Base-by-base conservation (phyloP, 441 rosid species). In the Hura crepitans region DNA sequence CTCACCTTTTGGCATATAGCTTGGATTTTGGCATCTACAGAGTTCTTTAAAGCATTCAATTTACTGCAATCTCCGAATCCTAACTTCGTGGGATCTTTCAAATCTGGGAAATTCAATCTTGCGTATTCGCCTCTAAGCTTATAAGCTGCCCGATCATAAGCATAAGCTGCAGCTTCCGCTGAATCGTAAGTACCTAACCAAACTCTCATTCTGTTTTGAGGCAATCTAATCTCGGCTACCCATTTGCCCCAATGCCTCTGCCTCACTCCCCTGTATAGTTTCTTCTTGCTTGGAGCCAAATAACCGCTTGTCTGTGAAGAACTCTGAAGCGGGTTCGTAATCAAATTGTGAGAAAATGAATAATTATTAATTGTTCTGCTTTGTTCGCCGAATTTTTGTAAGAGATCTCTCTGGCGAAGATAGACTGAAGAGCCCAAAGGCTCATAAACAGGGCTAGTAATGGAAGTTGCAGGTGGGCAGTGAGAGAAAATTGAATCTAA, bases 201-300 rank as follows among this genome's bases (percentile, higher is more conserved):
- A 55, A 90, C 85, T 50, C 99, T 81, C 62, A 80, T 81, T 67
- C 88, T 87, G 70, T 82, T 86, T 53, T 88, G 78, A 9, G 99
- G 99, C 58, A 89, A 88, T 55, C 97, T 76, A 53, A 95, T 92
- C 74, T 95, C 99, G 39, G 97, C 99, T 20, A 96, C 97, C 97
- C 97, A 95, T 84, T 92, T 95, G 1, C 99, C 99, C 99, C 97
- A 92, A 79, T 90, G 91, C 72, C 99, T 75, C 80, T 89, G 96
- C 67, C 99, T 80, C 64, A 95, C 94, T 65, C 97, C 99, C 72
- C 97, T 84, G 91, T 92, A 95, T 27, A 86, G 82, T 73, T 95
- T 92, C 88, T 86, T 88, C 85, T 76, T 91, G 18, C 53, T 49
- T 12, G 83, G 87, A 62, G 78, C 43, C 62, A 69, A 47, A 33